Conservation (phyloP, 257 asterid species). For the Ehretia macrophylla region DNA sequence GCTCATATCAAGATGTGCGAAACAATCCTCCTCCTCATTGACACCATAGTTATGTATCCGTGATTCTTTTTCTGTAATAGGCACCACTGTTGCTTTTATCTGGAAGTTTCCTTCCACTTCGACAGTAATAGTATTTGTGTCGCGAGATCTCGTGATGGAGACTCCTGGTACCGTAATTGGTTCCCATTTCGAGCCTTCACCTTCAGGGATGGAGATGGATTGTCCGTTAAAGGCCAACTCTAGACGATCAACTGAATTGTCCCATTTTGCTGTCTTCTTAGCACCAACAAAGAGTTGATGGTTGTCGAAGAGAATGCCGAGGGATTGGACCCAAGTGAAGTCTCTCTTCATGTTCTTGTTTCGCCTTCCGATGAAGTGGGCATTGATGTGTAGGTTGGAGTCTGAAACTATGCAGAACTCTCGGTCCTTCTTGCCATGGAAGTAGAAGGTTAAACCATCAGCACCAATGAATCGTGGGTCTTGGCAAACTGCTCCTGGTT, state of each 20-base stretch:
- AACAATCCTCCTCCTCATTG: slow-evolving; percentile 61
- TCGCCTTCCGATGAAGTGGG: slow-evolving; percentile 72
- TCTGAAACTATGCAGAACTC: slow-evolving; percentile 76
- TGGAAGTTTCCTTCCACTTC: slow-evolving; percentile 69
- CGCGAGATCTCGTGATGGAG: slow-evolving; percentile 38
- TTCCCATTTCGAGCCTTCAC: slow-evolving; percentile 48
- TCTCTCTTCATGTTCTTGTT: slow-evolving; percentile 67
- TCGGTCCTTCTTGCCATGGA: slow-evolving; percentile 67
- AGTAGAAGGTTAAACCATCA: slow-evolving; percentile 81
- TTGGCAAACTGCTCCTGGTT: slow-evolving; percentile 83
- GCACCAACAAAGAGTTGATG: slow-evolving; percentile 59
- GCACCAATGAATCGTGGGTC: slow-evolving; percentile 83
- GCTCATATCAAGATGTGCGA: slow-evolving; percentile 80
- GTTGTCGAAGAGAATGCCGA: slow-evolving; percentile 61
- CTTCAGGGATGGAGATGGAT: slow-evolving; percentile 30
- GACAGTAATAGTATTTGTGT: slow-evolving; percentile 47
- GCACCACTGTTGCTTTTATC: slow-evolving; percentile 68
- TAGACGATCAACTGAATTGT: slow-evolving; percentile 46
- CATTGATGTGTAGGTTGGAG: slow-evolving; percentile 71
- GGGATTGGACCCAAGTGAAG: slow-evolving; percentile 92
- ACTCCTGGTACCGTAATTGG: slow-evolving; percentile 17
- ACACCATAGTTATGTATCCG: slow-evolving; percentile 58
- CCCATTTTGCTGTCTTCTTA: slow-evolving; percentile 62
- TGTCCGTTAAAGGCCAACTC: slow-evolving; percentile 45
- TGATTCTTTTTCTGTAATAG: slow-evolving; percentile 60